Conservation (phyloP, 1,139 yeast genomes). For the Scheffersomyces quercinus region DNA sequence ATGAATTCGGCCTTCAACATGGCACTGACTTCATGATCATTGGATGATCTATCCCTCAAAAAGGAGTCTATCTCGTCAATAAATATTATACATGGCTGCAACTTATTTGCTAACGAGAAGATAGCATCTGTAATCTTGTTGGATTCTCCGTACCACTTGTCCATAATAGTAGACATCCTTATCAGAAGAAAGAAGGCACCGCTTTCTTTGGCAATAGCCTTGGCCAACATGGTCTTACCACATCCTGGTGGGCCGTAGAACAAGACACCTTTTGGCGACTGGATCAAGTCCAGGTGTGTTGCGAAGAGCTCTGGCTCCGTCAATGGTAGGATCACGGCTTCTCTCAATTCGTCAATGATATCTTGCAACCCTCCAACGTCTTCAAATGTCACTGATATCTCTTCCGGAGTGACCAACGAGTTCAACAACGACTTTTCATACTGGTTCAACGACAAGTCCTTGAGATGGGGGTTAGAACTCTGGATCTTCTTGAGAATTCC, state of each 20-base stretch:
- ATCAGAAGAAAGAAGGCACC: conserved; percentile 91
- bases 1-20: conserved; percentile 94
- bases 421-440: conserved; percentile 77
- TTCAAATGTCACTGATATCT: conserved; percentile 68
- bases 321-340: conserved; percentile 84
- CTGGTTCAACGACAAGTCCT: conserved; percentile 57
- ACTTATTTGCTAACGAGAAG: conserved; percentile 83
- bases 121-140: conserved; percentile 93
- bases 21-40: conserved; percentile 95
- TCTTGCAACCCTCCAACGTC: conserved; percentile 89
- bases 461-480: conserved; percentile 58
- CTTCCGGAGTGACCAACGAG: conserved; percentile 82
- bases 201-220: conserved; percentile 89
- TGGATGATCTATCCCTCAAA: conserved; percentile 78
- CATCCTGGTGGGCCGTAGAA: conserved; percentile 98
- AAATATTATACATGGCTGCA: conserved; percentile 92
- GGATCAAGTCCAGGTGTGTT: conserved; percentile 64
- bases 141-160: conserved; percentile 97
- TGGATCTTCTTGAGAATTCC: conserved; percentile 62
- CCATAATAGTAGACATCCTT: conserved; percentile 93
- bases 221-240: conserved; percentile 96
- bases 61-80: conserved; percentile 97
- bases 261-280: conserved; percentile 93
- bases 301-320: conserved; percentile 69
- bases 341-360: conserved; percentile 81